Evolutionary conservation across 1,139 yeast genomes (phyloP), one percentile per base, ranked within the genome.

Genomic region (Arxiozyma telluris): DNA sequence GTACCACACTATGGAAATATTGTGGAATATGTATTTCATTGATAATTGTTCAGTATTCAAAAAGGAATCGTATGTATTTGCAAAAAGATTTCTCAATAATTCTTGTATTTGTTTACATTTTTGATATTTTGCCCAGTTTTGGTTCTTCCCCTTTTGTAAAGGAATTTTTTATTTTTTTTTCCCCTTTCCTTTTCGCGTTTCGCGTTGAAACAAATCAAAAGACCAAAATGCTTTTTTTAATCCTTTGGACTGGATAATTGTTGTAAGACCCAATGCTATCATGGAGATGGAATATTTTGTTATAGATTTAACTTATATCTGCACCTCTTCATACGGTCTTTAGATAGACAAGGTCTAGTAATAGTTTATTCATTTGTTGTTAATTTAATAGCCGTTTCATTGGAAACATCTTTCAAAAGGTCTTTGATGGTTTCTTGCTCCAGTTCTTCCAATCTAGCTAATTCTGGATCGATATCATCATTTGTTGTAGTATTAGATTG

Each of bases 401-500:
- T 25, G 6, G 51, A 42, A 23, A 49, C 51, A 18, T 46, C 49
- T 20, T 46, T 46, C 20, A 46, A 38, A 27, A 46, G 17, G 23
- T 46, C 49, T 20, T 46, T 46, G 42, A 46, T 46, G 30, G 38
- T 41, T 11, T 46, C 49, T 46, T 46, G 43, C 21, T 46, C 49
- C 23, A 46, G 11, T 22, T 34, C 49, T 21, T 46, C 49, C 8
- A 38, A 15, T 45, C 41, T 18, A n/a, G 48, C 25, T 12, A 41
- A 17, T 15, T 43, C 27, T 9, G 45, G 30, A 17, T 43, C 25
- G 3, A 17, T 2, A 15, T 43, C 27, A 43, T 12, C 20, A 18
- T 44, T 34, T 27, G 23, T 18, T 17, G 22, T 44, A 17, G 4
- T 22, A 18, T 30, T 25, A 12, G 47, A 9, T 11, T n/a, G 15